Percentiles rank a stretch among this genome's conserved stretches.
These are phyloP conservation scores for Xylariaceae sp. DNA, from an alignment of 2,329 filamentous ascomycete species.

Conservation along the genomic window DNA sequence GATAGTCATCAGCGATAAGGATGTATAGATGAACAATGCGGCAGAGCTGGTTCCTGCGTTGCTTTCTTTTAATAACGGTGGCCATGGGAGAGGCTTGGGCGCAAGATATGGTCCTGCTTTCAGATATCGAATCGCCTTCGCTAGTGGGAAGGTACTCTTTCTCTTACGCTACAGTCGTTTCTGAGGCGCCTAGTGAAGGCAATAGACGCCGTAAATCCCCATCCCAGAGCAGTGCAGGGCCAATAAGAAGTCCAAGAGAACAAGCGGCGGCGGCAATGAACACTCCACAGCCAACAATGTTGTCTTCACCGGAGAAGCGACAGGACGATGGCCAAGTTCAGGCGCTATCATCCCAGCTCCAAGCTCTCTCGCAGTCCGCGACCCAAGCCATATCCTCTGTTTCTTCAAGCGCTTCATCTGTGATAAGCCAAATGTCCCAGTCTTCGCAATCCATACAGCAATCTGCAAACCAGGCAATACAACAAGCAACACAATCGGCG, in stretches of 20 bases:
- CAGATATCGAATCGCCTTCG: constrained; percentile 4
- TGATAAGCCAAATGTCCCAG: constrained; percentile 25
- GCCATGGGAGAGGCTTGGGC: constrained; percentile 25
- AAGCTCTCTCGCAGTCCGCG: constrained; percentile 27
- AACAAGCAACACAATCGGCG: constrained; percentile 25
- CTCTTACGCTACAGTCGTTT: background rate
- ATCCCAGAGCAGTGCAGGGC: constrained; percentile 14
- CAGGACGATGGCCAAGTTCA: constrained; percentile 29
- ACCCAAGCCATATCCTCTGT: constrained; percentile 28
- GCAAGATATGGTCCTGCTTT: constrained; percentile 16
- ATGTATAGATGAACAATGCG: constrained; percentile 30
- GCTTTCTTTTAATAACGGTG: constrained; percentile 27
- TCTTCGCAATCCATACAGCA: constrained; percentile 27
- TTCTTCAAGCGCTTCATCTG: constrained; percentile 28
- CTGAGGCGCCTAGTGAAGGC: constrained; percentile 14
- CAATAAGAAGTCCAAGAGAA: constrained; percentile 15
- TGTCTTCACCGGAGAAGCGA: constrained; percentile 19
- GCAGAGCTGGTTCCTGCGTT: constrained; percentile 30
- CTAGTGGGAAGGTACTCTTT: background rate
- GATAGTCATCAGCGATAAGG: constrained; percentile 14
- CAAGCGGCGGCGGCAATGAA: constrained; percentile 17
- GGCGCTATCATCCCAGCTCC: constrained; percentile 28
- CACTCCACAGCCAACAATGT: constrained; percentile 24
- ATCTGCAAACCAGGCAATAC: constrained; percentile 29
- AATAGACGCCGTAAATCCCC: constrained; percentile 10